Percentiles rank a stretch among this genome's conserved stretches.
Conservation (phyloP, 1,284 basidiomycete species). For the Tilletia indica region DNA sequence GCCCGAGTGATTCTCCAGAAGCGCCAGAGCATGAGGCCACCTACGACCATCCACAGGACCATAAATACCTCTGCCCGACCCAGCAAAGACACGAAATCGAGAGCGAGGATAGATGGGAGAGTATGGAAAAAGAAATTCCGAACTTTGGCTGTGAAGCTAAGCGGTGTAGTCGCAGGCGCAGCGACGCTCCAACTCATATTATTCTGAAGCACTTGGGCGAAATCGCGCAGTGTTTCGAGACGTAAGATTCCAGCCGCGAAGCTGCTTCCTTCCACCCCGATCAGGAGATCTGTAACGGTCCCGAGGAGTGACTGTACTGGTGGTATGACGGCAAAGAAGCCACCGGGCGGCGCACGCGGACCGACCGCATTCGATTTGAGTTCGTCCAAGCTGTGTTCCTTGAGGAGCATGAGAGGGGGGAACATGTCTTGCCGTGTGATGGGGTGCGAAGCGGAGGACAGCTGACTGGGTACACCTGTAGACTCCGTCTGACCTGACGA, state of each 20-base stretch:
- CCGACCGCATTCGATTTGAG: constrained; percentile 52
- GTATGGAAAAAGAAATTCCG: constrained; percentile 35
- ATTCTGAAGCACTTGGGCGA: constrained; percentile 43
- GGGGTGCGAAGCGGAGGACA: constrained; percentile 25
- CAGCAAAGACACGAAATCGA: constrained; percentile 48
- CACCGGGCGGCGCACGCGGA: constrained; percentile 42
- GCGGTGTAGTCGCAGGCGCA: background rate
- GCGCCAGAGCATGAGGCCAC: constrained; percentile 29
- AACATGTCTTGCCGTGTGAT: constrained; percentile 39
- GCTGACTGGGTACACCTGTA: constrained; percentile 20
- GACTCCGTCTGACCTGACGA: constrained; percentile 7
- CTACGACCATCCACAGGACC: constrained; percentile 36
- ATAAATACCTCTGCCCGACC: constrained; percentile 44
- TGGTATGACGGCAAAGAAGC: constrained; percentile 32
- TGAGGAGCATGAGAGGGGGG: constrained; percentile 48
- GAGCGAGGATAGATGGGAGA: constrained; percentile 39
- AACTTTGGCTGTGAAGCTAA: background rate
- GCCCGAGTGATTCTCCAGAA: constrained; percentile 44
- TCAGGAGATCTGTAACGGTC: constrained; percentile 45
- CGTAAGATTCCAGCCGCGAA: constrained; percentile 45
- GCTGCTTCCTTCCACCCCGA: constrained; percentile 45
- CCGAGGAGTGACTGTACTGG: constrained; percentile 31
- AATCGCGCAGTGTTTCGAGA: constrained; percentile 42
- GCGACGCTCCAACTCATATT: constrained; percentile 34
- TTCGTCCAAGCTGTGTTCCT: constrained; percentile 38